phyloP scores from a whole-genome alignment of 108 stramenopile species.

The Skeletonema costatum region DNA sequence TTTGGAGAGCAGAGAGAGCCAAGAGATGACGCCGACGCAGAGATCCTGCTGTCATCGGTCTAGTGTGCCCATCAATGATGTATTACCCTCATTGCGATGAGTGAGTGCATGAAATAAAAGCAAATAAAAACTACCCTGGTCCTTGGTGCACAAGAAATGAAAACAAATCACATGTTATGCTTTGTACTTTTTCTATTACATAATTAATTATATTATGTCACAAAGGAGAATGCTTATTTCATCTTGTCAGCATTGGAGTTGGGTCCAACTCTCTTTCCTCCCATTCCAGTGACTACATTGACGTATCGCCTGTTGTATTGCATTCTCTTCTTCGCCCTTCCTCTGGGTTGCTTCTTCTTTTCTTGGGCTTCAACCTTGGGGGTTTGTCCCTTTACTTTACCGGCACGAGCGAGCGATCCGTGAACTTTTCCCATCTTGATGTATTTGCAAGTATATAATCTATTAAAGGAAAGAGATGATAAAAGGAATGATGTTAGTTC shows the following conservation, averaged over 20 bases:
- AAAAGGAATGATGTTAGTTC: background rate
- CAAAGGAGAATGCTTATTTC: constrained; percentile 68
- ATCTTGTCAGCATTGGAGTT: constrained; percentile 97
- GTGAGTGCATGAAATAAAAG: too few relatives aligned
- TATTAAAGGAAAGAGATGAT: background rate
- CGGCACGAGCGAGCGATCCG: constrained; percentile 99
- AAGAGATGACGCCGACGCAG: too few relatives aligned
- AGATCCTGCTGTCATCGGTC: too few relatives aligned
- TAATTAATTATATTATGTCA: constrained; percentile 8
- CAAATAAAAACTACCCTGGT: too few relatives aligned
- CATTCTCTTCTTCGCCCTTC: constrained; percentile 99
- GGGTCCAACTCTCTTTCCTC: constrained; percentile 97
- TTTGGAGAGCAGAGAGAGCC: too few relatives aligned
- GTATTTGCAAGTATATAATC: background rate
- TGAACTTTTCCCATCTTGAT: constrained; percentile 97
- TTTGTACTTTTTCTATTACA: constrained; percentile 2
- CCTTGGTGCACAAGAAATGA: background rate
- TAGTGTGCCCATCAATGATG: too few relatives aligned
- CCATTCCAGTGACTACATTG: constrained; percentile 97
- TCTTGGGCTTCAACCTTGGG: constrained; percentile 97
- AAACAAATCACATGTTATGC: background rate
- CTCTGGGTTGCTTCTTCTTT: constrained; percentile 96
- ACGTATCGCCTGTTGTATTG: constrained; percentile 99
- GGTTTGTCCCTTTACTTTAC: constrained; percentile 99
- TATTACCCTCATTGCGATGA: too few relatives aligned